A percentile compares a stretch with the other conserved stretches of the same genome.
phyloP scores from a whole-genome alignment of 1,284 basidiomycete genomes.

The Moesziomyces antarcticus region DNA sequence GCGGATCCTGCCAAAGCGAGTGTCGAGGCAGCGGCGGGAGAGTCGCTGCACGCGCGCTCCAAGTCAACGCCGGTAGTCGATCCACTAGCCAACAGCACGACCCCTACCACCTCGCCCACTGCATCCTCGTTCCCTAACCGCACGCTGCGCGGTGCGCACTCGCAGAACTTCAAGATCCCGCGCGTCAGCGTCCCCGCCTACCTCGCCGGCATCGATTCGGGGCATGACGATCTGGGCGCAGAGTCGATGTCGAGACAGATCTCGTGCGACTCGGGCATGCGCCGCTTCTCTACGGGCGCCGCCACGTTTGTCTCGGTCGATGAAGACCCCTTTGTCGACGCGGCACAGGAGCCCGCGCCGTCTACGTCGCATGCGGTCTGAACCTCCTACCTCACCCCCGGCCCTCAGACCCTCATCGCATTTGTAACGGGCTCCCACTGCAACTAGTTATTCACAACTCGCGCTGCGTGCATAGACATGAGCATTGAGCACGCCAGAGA shows the following conservation, averaged over 20 bases:
- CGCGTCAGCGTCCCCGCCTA: conserved; percentile 19
- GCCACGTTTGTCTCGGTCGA: conserved; percentile 17
- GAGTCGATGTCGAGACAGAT: neutral
- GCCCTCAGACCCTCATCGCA: no score
- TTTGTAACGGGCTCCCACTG: no score
- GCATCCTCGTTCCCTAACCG: neutral
- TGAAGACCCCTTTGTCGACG: conserved; percentile 29
- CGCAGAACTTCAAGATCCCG: conserved; percentile 22
- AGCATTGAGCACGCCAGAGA: no score
- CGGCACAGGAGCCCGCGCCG: conserved; percentile 5
- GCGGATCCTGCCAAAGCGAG: neutral
- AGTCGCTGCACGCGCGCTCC: neutral
- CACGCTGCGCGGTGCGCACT: neutral
- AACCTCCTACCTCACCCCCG: no score
- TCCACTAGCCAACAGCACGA: neutral
- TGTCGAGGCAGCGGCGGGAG: no score
- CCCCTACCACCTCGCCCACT: conserved; percentile 1
- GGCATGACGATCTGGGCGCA: neutral
- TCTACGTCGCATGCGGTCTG: no score
- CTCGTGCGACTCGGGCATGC: conserved; percentile 3
- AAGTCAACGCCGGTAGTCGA: conserved; percentile 3
- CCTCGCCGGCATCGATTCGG: neutral
- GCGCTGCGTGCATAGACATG: no score
- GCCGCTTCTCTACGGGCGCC: neutral
- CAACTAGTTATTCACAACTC: no score